Base-by-base conservation (phyloP, 257 asterid genomes). In the Striga asiatica region DNA sequence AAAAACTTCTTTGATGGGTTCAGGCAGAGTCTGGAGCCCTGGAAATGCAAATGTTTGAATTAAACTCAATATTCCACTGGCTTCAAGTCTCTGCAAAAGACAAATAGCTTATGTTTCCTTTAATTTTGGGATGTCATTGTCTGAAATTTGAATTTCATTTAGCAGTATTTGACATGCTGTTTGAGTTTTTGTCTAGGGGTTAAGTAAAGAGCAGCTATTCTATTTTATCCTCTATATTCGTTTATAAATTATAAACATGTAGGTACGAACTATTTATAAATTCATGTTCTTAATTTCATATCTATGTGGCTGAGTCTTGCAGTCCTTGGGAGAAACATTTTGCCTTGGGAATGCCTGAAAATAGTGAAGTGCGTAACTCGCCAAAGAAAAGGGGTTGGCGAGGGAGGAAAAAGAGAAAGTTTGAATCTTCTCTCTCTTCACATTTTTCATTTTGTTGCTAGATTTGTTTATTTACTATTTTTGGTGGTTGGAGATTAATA, bases 331-430 rank as follows among this genome's bases (percentile, higher is more conserved):
- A 80, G 75, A 83, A 81, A 48, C 72, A 70, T 57, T 51, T 71
- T 57, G 80, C 78, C 64, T 65, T 80, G 62, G 52, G 72, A 22
- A 45, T 69, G 57, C 55, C 71, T 31, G 81, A 70, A 62, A 74
- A 69, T 64, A 75, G 61, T 47, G 78, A 75, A 59, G 63, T 59
- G 41, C 72, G 62, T 41, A 42, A 63, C 54, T 53, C 76, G 50
- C 77, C 73, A 7, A 64, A 45, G 42, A 67, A 50, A 71, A 78
- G 72, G 50, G 71, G 85, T 45, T 76, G 78, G 24, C 78, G 78
- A 37, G 93, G 86, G 49, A 79, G 85, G 77, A 92, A 78, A 70
- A 88, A 88, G 74, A 82, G 80, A 70, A 81, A 81, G 97, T 92
- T 19, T 13, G 95, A 69, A 71, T 66, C 70, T 38, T 74, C 17